Conservation (phyloP, 306 rosid genomes). For the Lagenaria siceraria region DNA sequence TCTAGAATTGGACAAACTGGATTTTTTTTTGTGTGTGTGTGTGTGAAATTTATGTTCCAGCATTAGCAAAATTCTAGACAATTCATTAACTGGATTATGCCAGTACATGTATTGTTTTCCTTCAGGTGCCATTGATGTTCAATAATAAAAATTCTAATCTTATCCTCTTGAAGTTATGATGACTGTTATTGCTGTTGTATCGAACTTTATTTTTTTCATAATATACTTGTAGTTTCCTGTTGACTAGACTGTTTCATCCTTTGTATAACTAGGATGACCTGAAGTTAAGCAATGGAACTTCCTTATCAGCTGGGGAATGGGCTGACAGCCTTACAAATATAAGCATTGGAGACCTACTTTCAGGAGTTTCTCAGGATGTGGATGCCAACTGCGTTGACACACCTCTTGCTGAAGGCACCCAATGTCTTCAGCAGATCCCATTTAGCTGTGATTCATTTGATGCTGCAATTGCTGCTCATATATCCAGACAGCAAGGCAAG, state of each 20-base stretch:
- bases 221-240: not conserved
- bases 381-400: constrained; percentile 34
- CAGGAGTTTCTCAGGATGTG: constrained; percentile 42
- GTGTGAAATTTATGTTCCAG: not conserved
- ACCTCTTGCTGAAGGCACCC: constrained; percentile 35
- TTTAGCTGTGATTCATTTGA: constrained; percentile 93
- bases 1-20: not conserved
- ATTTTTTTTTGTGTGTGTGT: no score
- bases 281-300: constrained; percentile 42
- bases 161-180: not conserved
- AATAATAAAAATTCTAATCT: no score
- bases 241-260: not conserved
- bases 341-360: constrained; percentile 80
- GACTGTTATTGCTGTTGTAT: not conserved
- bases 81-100: not conserved
- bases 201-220: not conserved
- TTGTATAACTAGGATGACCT: constrained; percentile 38
- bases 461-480: constrained; percentile 98
- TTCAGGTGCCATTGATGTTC: not conserved
- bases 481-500: constrained; percentile 59
- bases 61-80: not conserved
- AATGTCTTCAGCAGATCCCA: constrained; percentile 58
- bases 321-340: constrained; percentile 96
- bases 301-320: constrained; percentile 81
- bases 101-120: not conserved